Evolutionary conservation across 306 rosid genomes (phyloP).

Genomic region (Lablab purpureus): DNA sequence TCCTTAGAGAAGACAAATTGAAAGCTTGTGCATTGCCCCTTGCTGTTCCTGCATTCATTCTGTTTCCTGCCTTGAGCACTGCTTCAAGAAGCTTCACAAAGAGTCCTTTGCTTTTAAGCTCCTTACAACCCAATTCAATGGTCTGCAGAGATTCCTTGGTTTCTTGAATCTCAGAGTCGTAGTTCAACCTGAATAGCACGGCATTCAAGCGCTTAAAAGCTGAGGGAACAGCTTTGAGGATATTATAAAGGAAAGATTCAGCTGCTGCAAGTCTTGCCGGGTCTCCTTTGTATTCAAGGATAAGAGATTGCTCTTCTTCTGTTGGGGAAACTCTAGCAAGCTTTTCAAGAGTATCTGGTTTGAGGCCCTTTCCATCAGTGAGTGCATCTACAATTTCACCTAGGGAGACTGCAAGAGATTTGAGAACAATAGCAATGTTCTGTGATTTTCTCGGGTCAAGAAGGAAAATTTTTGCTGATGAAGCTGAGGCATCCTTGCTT

Average conservation of each 20-base stretch:
- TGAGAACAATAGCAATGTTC: slow-evolving; percentile 75
- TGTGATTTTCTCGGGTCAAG: slow-evolving; percentile 75
- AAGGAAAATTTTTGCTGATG: slow-evolving; percentile 50
- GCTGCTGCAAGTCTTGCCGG: slow-evolving; percentile 69
- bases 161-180: slow-evolving; percentile 53
- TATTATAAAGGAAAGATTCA: slow-evolving; percentile 66
- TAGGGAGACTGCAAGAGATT: slow-evolving; percentile 61
- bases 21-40: slow-evolving; percentile 93
- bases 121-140: slow-evolving; percentile 74
- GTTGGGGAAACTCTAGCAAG: slow-evolving; percentile 67
- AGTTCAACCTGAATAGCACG: slow-evolving; percentile 71
- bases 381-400: slow-evolving; percentile 66
- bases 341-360: slow-evolving; percentile 70
- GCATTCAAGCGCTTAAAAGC: slow-evolving; percentile 75
- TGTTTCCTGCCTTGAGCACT: slow-evolving; percentile 83
- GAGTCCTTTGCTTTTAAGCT: slow-evolving; percentile 67
- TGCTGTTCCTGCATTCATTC: slow-evolving; percentile 87
- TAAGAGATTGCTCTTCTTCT: slow-evolving; percentile 67
- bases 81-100: slow-evolving; percentile 87
- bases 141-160: slow-evolving; percentile 61
- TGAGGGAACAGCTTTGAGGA: slow-evolving; percentile 73
- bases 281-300: slow-evolving; percentile 65
- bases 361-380: slow-evolving; percentile 70
- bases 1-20: slow-evolving; percentile 71
- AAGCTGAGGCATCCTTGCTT: slow-evolving; percentile 28